Evolutionary conservation across 306 rosid species (phyloP), one percentile per base, ranked within the genome.

Genomic region (Casuarina equisetifolia): DNA sequence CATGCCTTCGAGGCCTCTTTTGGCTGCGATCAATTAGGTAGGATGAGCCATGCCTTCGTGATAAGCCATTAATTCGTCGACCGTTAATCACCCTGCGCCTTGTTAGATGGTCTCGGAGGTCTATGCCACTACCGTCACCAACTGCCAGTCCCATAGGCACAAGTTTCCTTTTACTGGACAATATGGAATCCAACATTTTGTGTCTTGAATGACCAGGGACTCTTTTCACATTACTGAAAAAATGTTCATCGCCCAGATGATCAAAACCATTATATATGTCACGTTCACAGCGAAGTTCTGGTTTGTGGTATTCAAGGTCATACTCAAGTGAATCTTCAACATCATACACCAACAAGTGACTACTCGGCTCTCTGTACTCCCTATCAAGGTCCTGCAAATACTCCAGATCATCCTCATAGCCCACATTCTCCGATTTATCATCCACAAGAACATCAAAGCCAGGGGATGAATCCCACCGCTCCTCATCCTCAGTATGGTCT

Each of bases 401-500:
- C 77, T 93, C 91, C 8, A 81, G 83, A 78, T 79, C 89, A 42
- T 78, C 88, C 62, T 83, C 84, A 67, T 78, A 70, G 74, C 76
- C 85, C 70, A 85, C 25, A 76, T 88, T 78, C 76, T 79, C 91
- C 25, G 79, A 76, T 74, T 80, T 83, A 77, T 83, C 85, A 71
- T 88, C 93, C 69, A 92, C 98, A 78, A 92, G 90, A 75, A 92
- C 97, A 82, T 92, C 97, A 89, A 95, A 92, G 52, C 97, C 97
- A 46, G 96, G 92, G 62, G 92, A 89, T 42, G 97, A 90, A 74
- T 88, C 97, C 92, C 89, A 87, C 46, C 90, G 81, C 80, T 88
- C 94, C 73, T 89, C 95, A 76, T 76, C 84, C 79, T 84, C 91
- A 61, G 82, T 44, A 72, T 80, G 83, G 72, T 76, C 83, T 61